Evolutionary conservation across 108 stramenopile genomes (phyloP).

Genomic region (Pseudonitzschia pungens): DNA sequence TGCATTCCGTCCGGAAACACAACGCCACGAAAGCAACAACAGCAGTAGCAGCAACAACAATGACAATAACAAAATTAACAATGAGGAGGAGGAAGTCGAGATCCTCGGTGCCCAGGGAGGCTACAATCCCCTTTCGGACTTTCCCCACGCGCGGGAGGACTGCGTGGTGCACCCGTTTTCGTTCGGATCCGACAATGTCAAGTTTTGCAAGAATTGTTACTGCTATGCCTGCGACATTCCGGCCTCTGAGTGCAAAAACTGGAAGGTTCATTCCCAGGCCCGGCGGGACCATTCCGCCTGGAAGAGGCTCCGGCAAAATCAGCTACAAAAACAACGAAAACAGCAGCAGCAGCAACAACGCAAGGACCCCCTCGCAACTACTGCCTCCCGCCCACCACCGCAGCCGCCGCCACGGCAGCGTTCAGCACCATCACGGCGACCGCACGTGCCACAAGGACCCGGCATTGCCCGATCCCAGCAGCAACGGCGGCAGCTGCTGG

Average conservation of each 20-base stretch:
- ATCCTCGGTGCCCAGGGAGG: background rate
- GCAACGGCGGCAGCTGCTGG: background rate
- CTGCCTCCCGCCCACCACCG: too few relatives aligned
- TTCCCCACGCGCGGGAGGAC: constrained; percentile 15
- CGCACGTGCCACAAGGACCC: too few relatives aligned
- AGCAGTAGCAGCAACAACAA: background rate
- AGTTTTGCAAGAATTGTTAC: background rate
- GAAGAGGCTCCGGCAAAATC: background rate
- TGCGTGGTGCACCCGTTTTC: background rate
- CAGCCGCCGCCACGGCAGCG: too few relatives aligned
- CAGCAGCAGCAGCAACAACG: background rate
- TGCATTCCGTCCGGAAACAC: too few relatives aligned
- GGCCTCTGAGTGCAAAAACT: background rate
- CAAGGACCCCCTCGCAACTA: too few relatives aligned
- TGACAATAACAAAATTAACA: background rate
- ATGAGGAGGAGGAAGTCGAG: background rate
- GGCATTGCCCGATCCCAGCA: background rate
- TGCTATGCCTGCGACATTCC: constrained; percentile 12
- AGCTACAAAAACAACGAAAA: background rate
- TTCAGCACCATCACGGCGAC: too few relatives aligned
- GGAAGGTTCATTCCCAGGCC: constrained; percentile 12
- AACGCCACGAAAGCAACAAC: background rate
- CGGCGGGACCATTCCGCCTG: background rate
- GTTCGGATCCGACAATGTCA: background rate
- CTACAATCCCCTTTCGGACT: constrained; percentile 3